Evolutionary conservation across 768 basidiomycete genomes (phyloP).

Genomic region (Russula sp.): DNA sequence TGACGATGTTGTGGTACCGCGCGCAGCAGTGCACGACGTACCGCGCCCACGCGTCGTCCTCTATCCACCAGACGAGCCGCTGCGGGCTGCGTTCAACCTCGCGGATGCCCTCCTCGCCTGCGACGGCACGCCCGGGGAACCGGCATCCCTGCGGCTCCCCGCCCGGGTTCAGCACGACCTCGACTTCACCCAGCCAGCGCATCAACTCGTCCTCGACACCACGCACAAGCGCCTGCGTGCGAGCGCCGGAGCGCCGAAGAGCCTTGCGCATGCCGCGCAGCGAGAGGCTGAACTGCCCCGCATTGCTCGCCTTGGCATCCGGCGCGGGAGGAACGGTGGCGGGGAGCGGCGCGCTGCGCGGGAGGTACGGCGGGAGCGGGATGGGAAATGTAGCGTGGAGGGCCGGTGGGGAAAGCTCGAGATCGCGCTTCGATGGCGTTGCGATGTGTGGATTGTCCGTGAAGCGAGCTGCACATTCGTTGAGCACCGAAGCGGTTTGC

Average conservation of each 20-base stretch:
- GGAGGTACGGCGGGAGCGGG: conserved; percentile 66
- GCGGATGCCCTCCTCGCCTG: conserved; percentile 46
- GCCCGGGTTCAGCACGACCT: conserved; percentile 48
- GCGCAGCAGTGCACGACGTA: conserved; percentile 83
- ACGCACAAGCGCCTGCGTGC: conserved; percentile 56
- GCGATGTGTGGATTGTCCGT: conserved; percentile 67
- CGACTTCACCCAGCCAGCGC: conserved; percentile 56
- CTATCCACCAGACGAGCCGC: conserved; percentile 68
- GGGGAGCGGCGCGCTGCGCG: conserved; percentile 53
- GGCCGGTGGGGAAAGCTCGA: conserved; percentile 39
- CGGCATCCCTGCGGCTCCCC: conserved; percentile 25
- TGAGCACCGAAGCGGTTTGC: not conserved
- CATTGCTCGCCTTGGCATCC: conserved; percentile 50
- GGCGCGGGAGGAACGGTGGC: conserved; percentile 34
- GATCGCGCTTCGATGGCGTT: conserved; percentile 54
- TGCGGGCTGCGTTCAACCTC: conserved; percentile 63
- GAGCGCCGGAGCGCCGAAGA: conserved; percentile 54
- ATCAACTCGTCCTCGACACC: conserved; percentile 61
- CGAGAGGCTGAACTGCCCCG: conserved; percentile 71
- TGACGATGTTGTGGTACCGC: conserved; percentile 71
- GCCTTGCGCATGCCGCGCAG: conserved; percentile 68
- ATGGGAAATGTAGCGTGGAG: conserved; percentile 62
- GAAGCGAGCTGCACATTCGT: conserved; percentile 51
- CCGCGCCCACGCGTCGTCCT: conserved; percentile 66
- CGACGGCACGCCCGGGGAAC: conserved; percentile 44